Conservation (phyloP, 108 stramenopile species). For the Fragilaria radians region DNA sequence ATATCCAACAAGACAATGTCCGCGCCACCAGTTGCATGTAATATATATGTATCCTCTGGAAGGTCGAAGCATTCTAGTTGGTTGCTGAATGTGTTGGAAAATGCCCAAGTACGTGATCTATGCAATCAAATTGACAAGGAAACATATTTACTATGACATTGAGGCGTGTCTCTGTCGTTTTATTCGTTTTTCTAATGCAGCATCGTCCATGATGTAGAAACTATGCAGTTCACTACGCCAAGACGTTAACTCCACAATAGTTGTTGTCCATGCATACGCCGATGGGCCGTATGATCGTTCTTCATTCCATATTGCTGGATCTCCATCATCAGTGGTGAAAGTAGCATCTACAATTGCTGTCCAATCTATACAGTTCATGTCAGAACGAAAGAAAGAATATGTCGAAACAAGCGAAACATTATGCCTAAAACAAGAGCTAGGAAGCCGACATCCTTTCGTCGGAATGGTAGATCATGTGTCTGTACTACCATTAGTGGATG, state of each 20-base stretch:
- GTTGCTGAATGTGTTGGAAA: constrained; percentile 28
- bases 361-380: constrained; percentile 11
- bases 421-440: too few species aligned
- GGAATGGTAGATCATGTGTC: constrained; percentile 80
- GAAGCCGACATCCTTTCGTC: constrained; percentile 73
- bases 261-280: constrained; percentile 72
- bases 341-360: constrained; percentile 38
- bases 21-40: constrained; percentile 64
- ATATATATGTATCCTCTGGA: constrained; percentile 72
- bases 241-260: constrained; percentile 13
- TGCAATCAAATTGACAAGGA: too few species aligned
- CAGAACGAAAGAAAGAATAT: not conserved
- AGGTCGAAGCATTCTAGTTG: constrained; percentile 21
- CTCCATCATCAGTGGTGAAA: constrained; percentile 27
- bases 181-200: too few species aligned
- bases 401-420: constrained; percentile 3
- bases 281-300: constrained; percentile 76
- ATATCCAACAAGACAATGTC: too few species aligned
- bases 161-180: too few species aligned
- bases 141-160: too few species aligned
- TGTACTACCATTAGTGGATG: constrained; percentile 72
- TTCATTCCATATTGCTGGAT: constrained; percentile 78
- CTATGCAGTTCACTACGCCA: too few species aligned
- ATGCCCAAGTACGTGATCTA: constrained; percentile 58
- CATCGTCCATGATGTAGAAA: too few species aligned